Evolutionary conservation across 345 rosid species (phyloP), one percentile per base, ranked within the genome.

Genomic region (Gynandropsis gynandra): DNA sequence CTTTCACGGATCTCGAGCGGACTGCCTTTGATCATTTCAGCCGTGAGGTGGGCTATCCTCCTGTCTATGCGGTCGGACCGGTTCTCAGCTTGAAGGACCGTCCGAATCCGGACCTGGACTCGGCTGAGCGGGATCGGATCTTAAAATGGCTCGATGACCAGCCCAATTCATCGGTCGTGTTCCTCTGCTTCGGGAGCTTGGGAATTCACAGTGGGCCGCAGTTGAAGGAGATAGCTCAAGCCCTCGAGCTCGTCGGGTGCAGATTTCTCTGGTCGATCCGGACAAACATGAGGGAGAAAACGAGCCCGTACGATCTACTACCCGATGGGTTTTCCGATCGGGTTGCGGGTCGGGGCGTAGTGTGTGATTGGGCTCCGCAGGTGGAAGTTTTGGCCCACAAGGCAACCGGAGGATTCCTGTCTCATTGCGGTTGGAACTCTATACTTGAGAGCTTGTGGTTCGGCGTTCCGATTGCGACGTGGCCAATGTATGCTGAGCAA

Each of bases 341-440:
- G 32, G 66, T 16, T 24, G 52, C 4, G 17, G 53, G 49, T 20
- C 42, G 52, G 9, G 80, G 77, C 32, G 0, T 56, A 7, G 34
- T 72, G 1, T 62, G 75, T 35, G 71, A 66, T 6, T 70, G 81
- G 85, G 70, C 71, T 0, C 77, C 75, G 4, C 73, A 76, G 47
- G 64, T 62, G 44, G 66, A 69, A 43, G 62, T 79, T 4, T 13
- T 74, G 29, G 61, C 66, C 1, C 76, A 76, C 27, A 56, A 20
- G 0, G 60, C 82, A 1, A 48, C 69, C 16, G 70, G 69, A 42
- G 80, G 67, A 4, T 74, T 79, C 17, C 62, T 80, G 7, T 74
- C 82, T 10, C 82, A 80, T 15, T 72, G 74, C 3, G 80, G 85
- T 1, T 74, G 85, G 85, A 80, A 71, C 62, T 76, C 78, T 0